Base-by-base conservation (phyloP, 441 rosid genomes). In the Pelargonium citronellum region DNA sequence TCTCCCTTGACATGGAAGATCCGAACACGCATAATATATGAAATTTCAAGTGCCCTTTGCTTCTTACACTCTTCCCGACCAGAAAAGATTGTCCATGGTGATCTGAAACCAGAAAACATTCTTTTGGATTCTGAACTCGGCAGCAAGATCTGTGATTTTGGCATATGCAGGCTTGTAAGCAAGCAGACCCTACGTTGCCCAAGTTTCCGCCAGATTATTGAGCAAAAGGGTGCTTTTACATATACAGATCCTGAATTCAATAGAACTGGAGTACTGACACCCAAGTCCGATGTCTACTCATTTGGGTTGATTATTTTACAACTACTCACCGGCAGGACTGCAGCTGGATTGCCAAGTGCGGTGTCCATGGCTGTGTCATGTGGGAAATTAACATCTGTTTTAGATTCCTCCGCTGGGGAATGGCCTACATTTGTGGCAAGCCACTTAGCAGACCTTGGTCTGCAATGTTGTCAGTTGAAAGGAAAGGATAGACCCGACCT, bases 81-180 rank as follows among this genome's bases (percentile, higher is more conserved):
- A 7, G 93, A 87, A 75, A 87, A 79, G 80, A 86, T 88, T 58
- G 83, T 90, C 71, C 93, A 88, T 13, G 90, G 90, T 13, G 88
- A 87, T 81, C 78, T 90, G 69, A 90, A 87, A 69, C 93, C 87
- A 41, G 84, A 84, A 70, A 88, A 88, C 75, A 79, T 90, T 74
- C 79, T 88, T 47, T 86, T 86, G 0, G 86, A 90, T 80, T 83
- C 88, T 64, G 77, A 85, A 58, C 82, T 90, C 39, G 74, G 84
- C 73, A 84, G 91, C 87, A 90, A 88, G 80, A 83, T 90, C 75
- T 85, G 91, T 2, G 88, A 87, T 72, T 85, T 88, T 51, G 88
- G 93, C 64, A 83, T 87, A 66, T 82, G 84, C 75, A 83, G 90
- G 82, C 79, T 90, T 65, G 79, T 84, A 17, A 67, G 81, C 0